Base-by-base conservation (phyloP, 306 rosid genomes). In the Prunus kanzakura region DNA sequence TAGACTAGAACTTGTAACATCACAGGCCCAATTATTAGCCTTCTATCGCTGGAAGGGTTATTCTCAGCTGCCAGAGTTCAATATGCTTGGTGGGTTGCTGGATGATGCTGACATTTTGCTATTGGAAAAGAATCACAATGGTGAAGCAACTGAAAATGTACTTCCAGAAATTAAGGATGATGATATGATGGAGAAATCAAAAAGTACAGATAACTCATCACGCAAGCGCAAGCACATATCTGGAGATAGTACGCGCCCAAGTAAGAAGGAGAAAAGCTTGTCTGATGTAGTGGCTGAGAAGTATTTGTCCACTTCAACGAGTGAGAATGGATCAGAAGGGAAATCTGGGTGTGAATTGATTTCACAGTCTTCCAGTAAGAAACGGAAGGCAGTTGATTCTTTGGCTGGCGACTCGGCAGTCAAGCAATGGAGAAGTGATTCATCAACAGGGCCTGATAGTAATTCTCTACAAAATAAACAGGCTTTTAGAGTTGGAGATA, bases 11-110 rank as follows among this genome's bases (percentile, higher is more conserved):
- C 64, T 84, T 41, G 86, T 80, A 29, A 76, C 68, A 49, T 78
- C 84, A 29, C 78, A 45, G 61, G 86, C 94, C 45, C 93, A 87
- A 65, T 78, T 92, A 76, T 75, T 38, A 68, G 85, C 96, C 61
- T 89, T 89, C 74, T 74, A 61, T 83, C 83, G 78, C 14, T 84
- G 85, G 78, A 94, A 90, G 74, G 97, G 96, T 67, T 86, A 84
- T 85, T 70, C 83, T 64, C 80, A 80, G 62, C 85, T 90, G 68
- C 87, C 92, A 43, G 93, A 85, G 84, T 87, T 86, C 52, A 38
- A 57, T 72, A 18, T 70, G 72, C 80, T 72, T 73, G 88, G 65
- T 55, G 84, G 82, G 45, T 81, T 89, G 71, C 76, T 85, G 20
- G 86, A 80, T 35, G 89, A 84, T 75, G 82, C 71, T 47, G 89